These are phyloP conservation scores for Neurospora intermedia DNA, from an alignment of 495 filamentous ascomycete genomes.

Conservation along the genomic window DNA sequence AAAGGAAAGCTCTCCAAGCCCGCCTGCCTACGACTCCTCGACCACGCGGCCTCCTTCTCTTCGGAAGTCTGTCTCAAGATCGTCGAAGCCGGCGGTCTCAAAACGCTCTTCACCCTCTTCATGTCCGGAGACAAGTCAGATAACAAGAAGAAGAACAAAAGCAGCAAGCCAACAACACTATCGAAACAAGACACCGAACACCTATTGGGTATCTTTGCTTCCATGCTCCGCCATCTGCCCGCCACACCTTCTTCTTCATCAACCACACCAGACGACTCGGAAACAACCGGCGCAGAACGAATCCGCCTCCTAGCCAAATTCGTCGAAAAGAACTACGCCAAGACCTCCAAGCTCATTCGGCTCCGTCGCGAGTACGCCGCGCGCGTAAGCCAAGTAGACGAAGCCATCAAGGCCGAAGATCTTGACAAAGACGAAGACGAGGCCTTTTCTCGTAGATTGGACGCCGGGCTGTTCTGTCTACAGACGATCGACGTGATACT, in stretches of 20 bases:
- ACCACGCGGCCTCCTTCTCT: conserved; percentile 57
- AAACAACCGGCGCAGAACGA: conserved; percentile 38
- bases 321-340: conserved; percentile 87
- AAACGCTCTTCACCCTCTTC: conserved; percentile 75
- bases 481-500: conserved; percentile 82
- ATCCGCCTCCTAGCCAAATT: conserved; percentile 89
- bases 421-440: conserved; percentile 40
- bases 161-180: conserved; percentile 46
- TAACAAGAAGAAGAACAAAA: conserved; percentile 49
- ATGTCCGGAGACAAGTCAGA: conserved; percentile 33
- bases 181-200: conserved; percentile 50
- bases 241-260: no score
- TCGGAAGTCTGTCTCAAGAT: conserved; percentile 56
- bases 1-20: conserved; percentile 63
- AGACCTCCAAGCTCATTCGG: conserved; percentile 57
- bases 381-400: conserved; percentile 53
- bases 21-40: conserved; percentile 66
- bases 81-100: conserved; percentile 77
- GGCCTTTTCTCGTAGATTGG: conserved; percentile 74
- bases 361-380: conserved; percentile 62
- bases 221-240: conserved; percentile 64
- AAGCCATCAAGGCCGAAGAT: conserved; percentile 53
- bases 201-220: conserved; percentile 78
- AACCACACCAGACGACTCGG: neutral
- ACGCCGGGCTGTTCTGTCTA: conserved; percentile 76